Percentiles rank a stretch among this genome's conserved stretches.
Conservation (phyloP, 495 filamentous ascomycete species). For the Astrothelium subdiscretum region DNA sequence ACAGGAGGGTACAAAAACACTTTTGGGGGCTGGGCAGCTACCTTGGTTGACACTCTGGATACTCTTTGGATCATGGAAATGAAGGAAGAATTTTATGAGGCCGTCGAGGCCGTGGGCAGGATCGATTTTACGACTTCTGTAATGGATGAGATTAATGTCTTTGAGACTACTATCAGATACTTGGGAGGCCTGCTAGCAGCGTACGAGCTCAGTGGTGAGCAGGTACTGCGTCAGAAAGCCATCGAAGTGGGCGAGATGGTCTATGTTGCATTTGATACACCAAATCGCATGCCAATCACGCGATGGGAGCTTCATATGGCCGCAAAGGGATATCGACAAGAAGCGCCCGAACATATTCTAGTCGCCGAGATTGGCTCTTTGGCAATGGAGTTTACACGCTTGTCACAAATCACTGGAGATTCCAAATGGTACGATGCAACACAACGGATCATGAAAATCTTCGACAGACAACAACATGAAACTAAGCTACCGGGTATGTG, state of each 20-base stretch:
- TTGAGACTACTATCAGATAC: slow-evolving; percentile 31
- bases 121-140: slow-evolving; percentile 42
- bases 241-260: slow-evolving; percentile 30
- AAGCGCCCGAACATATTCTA: slow-evolving; percentile 32
- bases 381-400: slow-evolving; percentile 27
- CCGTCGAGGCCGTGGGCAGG: slow-evolving; percentile 39
- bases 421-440: slow-evolving; percentile 28
- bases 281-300: slow-evolving; percentile 33
- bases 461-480: slow-evolving; percentile 25
- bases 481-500: slow-evolving; percentile 30
- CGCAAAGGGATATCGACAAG: slow-evolving; percentile 27
- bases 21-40: slow-evolving; percentile 54
- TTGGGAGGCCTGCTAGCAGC: slow-evolving; percentile 28
- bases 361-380: slow-evolving; percentile 27
- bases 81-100: slow-evolving; percentile 46
- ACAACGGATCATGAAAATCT: slow-evolving; percentile 20
- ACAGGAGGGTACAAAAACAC: slow-evolving; percentile 28
- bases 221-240: slow-evolving; percentile 22
- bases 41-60: slow-evolving; percentile 50
- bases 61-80: slow-evolving; percentile 53
- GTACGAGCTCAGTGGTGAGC: slow-evolving; percentile 28
- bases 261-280: slow-evolving; percentile 29
- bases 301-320: slow-evolving; percentile 39
- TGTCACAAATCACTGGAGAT: slow-evolving; percentile 28
- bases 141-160: slow-evolving; percentile 23